Percentiles rank a stretch among this genome's conserved stretches.
Evolutionary conservation across 2,329 filamentous ascomycete genomes (phyloP).

Genomic region (Scedosporium minutisporum): DNA sequence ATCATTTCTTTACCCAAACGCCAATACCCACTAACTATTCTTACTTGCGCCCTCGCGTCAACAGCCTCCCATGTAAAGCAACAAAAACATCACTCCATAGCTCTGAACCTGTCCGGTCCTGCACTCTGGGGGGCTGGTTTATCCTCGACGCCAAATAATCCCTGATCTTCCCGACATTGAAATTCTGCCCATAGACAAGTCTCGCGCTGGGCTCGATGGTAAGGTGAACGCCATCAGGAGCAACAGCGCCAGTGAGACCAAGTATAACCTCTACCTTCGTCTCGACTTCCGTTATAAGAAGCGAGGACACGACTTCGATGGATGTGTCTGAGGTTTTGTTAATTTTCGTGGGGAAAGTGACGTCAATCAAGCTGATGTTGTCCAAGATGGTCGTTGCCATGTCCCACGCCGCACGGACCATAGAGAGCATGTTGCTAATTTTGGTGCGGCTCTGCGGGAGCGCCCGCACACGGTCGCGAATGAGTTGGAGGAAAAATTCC

Average conservation of each 20-base stretch:
- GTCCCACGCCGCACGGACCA: conserved; percentile 57
- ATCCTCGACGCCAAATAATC: conserved; percentile 53
- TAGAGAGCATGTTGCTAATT: conserved; percentile 45
- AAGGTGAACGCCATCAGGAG: conserved; percentile 43
- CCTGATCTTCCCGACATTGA: conserved; percentile 65
- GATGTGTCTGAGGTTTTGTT: conserved; percentile 54
- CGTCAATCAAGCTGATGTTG: conserved; percentile 51
- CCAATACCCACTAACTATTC: not conserved
- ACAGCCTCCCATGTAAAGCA: conserved; percentile 44
- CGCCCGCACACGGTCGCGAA: conserved; percentile 57
- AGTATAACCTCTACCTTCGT: conserved; percentile 61
- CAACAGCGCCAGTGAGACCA: conserved; percentile 37
- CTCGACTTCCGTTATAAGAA: conserved; percentile 54
- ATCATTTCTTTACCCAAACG: not conserved
- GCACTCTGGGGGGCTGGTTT: conserved; percentile 30
- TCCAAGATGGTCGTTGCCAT: conserved; percentile 48
- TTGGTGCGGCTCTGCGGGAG: conserved; percentile 48
- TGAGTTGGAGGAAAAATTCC: conserved; percentile 66
- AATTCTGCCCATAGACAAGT: conserved; percentile 69
- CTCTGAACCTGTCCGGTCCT: conserved; percentile 19
- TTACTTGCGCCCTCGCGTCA: conserved; percentile 45
- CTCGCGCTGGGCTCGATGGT: conserved; percentile 43
- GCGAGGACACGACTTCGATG: conserved; percentile 48
- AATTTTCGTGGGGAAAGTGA: conserved; percentile 56
- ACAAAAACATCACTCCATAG: conserved; percentile 46